Evolutionary conservation across 2,329 filamentous ascomycete genomes (phyloP), one percentile per base, ranked within the genome.

Genomic region (Fusarium pseudoanthophilum): DNA sequence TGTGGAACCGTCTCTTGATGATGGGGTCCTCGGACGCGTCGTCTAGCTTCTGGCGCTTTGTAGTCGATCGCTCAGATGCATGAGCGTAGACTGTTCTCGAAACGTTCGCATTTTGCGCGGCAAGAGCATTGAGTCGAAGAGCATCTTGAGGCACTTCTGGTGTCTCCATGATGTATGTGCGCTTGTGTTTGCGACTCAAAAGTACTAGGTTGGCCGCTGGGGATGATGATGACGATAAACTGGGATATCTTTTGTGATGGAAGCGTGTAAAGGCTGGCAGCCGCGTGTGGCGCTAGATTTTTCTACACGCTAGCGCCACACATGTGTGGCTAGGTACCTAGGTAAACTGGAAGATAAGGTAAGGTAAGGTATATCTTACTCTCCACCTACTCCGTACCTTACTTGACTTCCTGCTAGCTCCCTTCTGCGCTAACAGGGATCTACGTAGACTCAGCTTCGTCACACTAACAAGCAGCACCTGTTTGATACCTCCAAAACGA

Each of bases 1-100:
- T 86, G 60, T 87, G 87, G 79, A 93, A 90, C 53, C 92, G 89
- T 60, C 77, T 79, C 75, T 83, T 82, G 72, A 82, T 72, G 60
- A 79, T 71, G 56, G 79, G 75, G 52, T 82, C 81, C 61, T 80
- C 78, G 69, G 75, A 75, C 65, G 76, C 77, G 75, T 80, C 79
- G 69, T 82, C 79, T 73, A 80, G 74, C 75, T 82, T 84, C 72
- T 81, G 82, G 62, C 83, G 83, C 73, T 85, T 85, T 62, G 72
- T 68, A 45, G 75, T 72, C 43, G 72, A 73, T 63, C 64, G 74
- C 40, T 77, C 77, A 26, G 73, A 67, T 28, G 73, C 52, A 51
- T 76, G 78, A 40, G 79, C 59, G 67, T 81, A 84, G 34, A 83
- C 69, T 56, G 75, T 77, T 66, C 78, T 75, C 26, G 82, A 79